Percentiles rank a stretch among this genome's conserved stretches.
These are phyloP conservation scores for Suhomyces taliae DNA, from an alignment of 1,139 yeast genomes.

Conservation along the genomic window DNA sequence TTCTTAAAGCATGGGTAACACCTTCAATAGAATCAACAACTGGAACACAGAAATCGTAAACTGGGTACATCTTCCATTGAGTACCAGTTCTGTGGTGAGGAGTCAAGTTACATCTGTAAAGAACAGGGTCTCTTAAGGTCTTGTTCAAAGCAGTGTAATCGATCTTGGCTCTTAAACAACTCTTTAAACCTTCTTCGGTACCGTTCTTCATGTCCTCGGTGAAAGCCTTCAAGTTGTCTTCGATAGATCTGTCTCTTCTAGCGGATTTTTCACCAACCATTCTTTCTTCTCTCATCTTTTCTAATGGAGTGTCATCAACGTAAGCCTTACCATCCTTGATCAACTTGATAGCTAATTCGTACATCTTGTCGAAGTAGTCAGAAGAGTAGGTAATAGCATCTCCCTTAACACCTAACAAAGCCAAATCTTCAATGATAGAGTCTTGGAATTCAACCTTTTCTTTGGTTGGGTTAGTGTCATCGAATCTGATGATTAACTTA, in stretches of 20 bases:
- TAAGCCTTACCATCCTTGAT: slow-evolving; percentile 95
- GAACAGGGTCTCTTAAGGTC: slow-evolving; percentile 94
- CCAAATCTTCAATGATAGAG: slow-evolving; percentile 86
- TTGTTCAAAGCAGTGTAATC: slow-evolving; percentile 88
- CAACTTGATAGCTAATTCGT: slow-evolving; percentile 76
- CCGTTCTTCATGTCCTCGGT: slow-evolving; percentile 90
- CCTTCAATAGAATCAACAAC: slow-evolving; percentile 94
- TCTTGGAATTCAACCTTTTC: slow-evolving; percentile 93
- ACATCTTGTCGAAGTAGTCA: slow-evolving; percentile 89
- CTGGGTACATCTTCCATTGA: slow-evolving; percentile 92
- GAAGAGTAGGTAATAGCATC: slow-evolving; percentile 86
- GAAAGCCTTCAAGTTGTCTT: slow-evolving; percentile 83
- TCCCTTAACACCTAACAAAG: slow-evolving; percentile 86
- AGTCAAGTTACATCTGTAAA: slow-evolving; percentile 91
- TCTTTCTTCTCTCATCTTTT: slow-evolving; percentile 96
- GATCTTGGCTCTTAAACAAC: slow-evolving; percentile 94
- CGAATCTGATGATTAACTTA: slow-evolving; percentile 90
- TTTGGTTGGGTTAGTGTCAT: slow-evolving; percentile 95
- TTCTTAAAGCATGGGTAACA: slow-evolving; percentile 94
- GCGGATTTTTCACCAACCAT: slow-evolving; percentile 91
- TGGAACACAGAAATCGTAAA: slow-evolving; percentile 98
- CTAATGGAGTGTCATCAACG: slow-evolving; percentile 93
- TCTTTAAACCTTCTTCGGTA: slow-evolving; percentile 83
- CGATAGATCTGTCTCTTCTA: slow-evolving; percentile 87
- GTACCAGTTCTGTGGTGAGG: slow-evolving; percentile 97